Percentiles rank a stretch among this genome's conserved stretches.
Conservation (phyloP, 2,329 filamentous ascomycete species). For the Arthroderma uncinatum region DNA sequence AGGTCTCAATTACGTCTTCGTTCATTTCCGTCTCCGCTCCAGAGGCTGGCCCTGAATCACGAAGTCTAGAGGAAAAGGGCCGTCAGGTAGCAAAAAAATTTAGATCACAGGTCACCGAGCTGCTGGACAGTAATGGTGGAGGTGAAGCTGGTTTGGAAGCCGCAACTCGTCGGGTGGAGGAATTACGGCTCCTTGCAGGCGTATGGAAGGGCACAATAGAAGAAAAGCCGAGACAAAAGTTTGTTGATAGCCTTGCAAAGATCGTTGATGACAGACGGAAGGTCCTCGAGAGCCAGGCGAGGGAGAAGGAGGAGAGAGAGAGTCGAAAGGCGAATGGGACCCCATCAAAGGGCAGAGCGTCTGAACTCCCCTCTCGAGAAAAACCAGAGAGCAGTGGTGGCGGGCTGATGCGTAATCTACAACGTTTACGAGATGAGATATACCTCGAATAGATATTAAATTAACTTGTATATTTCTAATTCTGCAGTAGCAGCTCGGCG, state of each 20-base stretch:
- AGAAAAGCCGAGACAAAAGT: slow-evolving; percentile 69
- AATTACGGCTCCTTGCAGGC: slow-evolving; percentile 61
- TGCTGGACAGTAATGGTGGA: slow-evolving; percentile 51
- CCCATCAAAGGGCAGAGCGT: slow-evolving; percentile 15
- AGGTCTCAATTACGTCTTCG: slow-evolving; percentile 69
- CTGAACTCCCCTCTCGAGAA: slow-evolving; percentile 17
- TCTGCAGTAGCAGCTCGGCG: background rate
- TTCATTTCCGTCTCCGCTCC: slow-evolving; percentile 86
- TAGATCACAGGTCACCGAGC: slow-evolving; percentile 55
- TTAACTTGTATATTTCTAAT: background rate
- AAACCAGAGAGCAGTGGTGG: slow-evolving; percentile 32
- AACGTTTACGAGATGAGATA: slow-evolving; percentile 44
- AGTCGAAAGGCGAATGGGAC: slow-evolving; percentile 14
- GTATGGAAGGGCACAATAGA: slow-evolving; percentile 96
- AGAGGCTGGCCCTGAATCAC: slow-evolving; percentile 53
- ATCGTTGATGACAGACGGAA: slow-evolving; percentile 64
- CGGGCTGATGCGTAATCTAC: slow-evolving; percentile 43
- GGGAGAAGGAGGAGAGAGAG: slow-evolving; percentile 38
- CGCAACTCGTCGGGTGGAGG: slow-evolving; percentile 62
- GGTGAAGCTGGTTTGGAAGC: slow-evolving; percentile 53
- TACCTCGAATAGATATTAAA: slow-evolving; percentile 35
- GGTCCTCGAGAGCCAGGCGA: slow-evolving; percentile 33
- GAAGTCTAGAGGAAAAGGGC: slow-evolving; percentile 74
- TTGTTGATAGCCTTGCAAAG: slow-evolving; percentile 71
- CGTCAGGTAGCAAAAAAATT: slow-evolving; percentile 64